Evolutionary conservation across 2,329 filamentous ascomycete genomes (phyloP).

Genomic region (Mycosphaerelloides madeirae): DNA sequence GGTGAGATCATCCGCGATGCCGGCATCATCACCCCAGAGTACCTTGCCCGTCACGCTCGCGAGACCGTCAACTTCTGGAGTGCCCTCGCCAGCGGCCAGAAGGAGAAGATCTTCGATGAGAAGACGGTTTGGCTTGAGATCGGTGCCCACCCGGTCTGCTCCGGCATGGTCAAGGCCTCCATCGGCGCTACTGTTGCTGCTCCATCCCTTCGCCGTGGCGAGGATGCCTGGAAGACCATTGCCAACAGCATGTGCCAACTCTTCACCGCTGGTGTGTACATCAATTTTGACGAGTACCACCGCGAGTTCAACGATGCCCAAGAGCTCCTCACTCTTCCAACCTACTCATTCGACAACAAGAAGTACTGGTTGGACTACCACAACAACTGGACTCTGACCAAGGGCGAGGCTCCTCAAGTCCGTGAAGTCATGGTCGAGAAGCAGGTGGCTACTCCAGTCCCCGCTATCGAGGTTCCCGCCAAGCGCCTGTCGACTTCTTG

Average conservation of each 20-base stretch:
- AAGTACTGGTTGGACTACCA: slow-evolving; percentile 68
- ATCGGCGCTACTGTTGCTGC: slow-evolving; percentile 54
- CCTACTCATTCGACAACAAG: slow-evolving; percentile 66
- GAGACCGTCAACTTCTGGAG: slow-evolving; percentile 66
- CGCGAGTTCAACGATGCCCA: slow-evolving; percentile 55
- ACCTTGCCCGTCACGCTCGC: slow-evolving; percentile 61
- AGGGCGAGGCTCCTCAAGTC: slow-evolving; percentile 53
- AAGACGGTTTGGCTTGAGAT: slow-evolving; percentile 68
- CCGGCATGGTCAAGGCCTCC: slow-evolving; percentile 62
- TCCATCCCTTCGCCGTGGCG: slow-evolving; percentile 58
- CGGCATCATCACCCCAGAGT: slow-evolving; percentile 55
- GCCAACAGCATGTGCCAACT: slow-evolving; percentile 55
- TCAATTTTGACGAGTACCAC: slow-evolving; percentile 70
- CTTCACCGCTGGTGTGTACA: slow-evolving; percentile 56
- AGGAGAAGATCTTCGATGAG: slow-evolving; percentile 57
- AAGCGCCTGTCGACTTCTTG: slow-evolving; percentile 60
- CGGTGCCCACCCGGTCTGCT: slow-evolving; percentile 68
- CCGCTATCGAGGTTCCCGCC: slow-evolving; percentile 43
- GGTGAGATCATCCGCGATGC: slow-evolving; percentile 56
- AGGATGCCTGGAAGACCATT: slow-evolving; percentile 62
- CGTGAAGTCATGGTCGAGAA: slow-evolving; percentile 37
- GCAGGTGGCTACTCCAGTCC: slow-evolving; percentile 29
- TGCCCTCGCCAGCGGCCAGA: slow-evolving; percentile 56
- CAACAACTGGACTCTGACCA: slow-evolving; percentile 67
- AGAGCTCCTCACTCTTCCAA: slow-evolving; percentile 59